A percentile compares a stretch with the other conserved stretches of the same genome.
Evolutionary conservation across 164 flowering plant species (phyloP).

Genomic region (Akebia trifoliata): DNA sequence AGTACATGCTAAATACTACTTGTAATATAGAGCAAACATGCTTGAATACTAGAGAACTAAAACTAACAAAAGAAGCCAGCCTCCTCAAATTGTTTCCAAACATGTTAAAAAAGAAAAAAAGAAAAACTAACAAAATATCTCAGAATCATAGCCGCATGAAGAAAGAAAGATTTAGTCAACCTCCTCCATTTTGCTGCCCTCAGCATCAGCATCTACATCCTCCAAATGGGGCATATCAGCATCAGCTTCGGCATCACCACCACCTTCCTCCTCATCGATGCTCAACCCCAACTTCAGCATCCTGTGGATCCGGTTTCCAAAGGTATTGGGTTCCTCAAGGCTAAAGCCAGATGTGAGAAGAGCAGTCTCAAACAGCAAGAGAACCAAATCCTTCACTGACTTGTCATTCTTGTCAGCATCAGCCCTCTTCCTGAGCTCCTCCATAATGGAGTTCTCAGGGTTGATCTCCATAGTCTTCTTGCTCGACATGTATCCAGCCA

Average conservation of each 20-base stretch:
- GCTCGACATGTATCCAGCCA: constrained; percentile 34
- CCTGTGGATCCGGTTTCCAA: constrained; percentile 44
- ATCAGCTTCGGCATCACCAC: constrained; percentile 38
- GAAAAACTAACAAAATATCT: too few relatives aligned
- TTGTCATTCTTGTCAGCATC: constrained; percentile 12
- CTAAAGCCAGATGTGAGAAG: constrained; percentile 47
- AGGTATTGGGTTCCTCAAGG: constrained; percentile 49
- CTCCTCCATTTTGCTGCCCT: constrained; percentile 54
- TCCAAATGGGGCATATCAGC: constrained; percentile 39
- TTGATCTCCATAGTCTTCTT: constrained; percentile 57
- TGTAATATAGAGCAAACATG: too few relatives aligned
- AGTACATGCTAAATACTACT: too few relatives aligned
- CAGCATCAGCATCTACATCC: constrained; percentile 44
- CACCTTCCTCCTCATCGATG: constrained; percentile 23
- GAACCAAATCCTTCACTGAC: constrained; percentile 19
- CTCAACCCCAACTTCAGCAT: constrained; percentile 50
- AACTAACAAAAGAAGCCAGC: too few relatives aligned
- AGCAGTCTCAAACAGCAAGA: constrained; percentile 43
- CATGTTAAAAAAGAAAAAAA: too few relatives aligned
- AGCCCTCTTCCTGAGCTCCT: constrained; percentile 28
- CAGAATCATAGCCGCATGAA: too few relatives aligned
- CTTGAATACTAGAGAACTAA: too few relatives aligned
- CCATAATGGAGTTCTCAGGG: constrained; percentile 47
- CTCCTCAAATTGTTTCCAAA: too few relatives aligned
- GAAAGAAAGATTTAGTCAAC: constrained; percentile 41